Evolutionary conservation across 1,284 basidiomycete genomes (phyloP), one percentile per base, ranked within the genome.

Genomic region (Inonotus hispidus): DNA sequence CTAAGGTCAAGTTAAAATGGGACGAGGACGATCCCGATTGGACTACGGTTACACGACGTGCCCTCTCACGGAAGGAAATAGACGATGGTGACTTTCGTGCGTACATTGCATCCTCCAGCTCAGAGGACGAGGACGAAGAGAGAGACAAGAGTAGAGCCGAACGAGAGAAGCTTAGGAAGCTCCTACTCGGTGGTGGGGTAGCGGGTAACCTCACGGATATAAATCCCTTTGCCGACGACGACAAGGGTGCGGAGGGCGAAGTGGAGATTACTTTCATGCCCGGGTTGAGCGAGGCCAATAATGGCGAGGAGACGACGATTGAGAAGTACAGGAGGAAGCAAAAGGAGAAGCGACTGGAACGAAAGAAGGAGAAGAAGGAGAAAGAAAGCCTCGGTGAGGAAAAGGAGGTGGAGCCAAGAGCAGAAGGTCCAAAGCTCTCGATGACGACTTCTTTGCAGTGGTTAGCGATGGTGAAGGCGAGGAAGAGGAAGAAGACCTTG

Each of bases 1-100:
- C 97, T 13, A 95, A 94, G 76, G 96, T 99, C 66, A 96, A 93
- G 70, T 81, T 99, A 27, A 98, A 96, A 8, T 99, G 97, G 97
- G 97, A 99, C 70, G 93, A 95, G 65, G 97, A 99, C 73, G 96
- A 99, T 69, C 88, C 93, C 1, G 91, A 96, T 70, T 88, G 97
- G 19, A 82, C 80, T 63, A 86, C 87, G 61, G 69, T 97, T 52
- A 93, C 93, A 10, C 85, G 95, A 56, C 84, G 93, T 46, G 76
- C 81, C 13, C 77, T 97, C 56, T 85, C 90, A 0, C 83, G 84
- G 59, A 87, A 90, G 69, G 92, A 96, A 71, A 88, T 97, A 38
- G 93, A 95, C 56, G 90, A 95, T 63, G 84, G 85, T 55, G 93
- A 97, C 70, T 97, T 95, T 77, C 83, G 79, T 47, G 88, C 89